Evolutionary conservation across 148 eudicot species (phyloP).

Genomic region (Limonium bicolor): DNA sequence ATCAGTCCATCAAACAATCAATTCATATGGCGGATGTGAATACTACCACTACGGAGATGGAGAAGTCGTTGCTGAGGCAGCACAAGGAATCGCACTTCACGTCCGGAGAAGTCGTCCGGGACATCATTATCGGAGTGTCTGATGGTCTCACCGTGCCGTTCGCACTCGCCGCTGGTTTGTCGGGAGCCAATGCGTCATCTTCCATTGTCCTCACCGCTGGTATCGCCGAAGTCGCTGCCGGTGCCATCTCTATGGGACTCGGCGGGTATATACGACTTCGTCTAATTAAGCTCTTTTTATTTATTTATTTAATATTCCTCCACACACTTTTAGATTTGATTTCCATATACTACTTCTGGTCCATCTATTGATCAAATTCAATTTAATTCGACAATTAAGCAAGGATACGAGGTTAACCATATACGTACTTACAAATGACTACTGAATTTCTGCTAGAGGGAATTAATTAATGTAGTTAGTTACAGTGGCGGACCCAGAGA

Average conservation of each 20-base stretch:
- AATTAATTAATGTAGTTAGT: not conserved
- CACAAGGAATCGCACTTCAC: constrained; percentile 90
- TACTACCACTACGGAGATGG: no score
- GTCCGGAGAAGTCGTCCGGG: constrained; percentile 80
- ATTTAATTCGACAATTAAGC: no score
- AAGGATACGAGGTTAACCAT: no score
- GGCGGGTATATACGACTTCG: constrained; percentile 42
- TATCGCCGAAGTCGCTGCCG: constrained; percentile 83
- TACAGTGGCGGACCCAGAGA: no score
- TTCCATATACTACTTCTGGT: no score
- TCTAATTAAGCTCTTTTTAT: not conserved
- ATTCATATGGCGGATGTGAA: no score
- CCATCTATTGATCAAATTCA: no score
- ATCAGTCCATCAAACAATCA: no score
- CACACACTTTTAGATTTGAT: no score
- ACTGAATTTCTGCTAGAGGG: not conserved
- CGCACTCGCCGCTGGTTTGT: constrained; percentile 78
- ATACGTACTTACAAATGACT: not conserved
- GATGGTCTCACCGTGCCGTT: constrained; percentile 96
- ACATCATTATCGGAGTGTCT: constrained; percentile 83
- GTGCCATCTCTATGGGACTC: constrained; percentile 88
- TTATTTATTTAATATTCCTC: not conserved
- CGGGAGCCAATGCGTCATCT: constrained; percentile 77
- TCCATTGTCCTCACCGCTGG: constrained; percentile 74
- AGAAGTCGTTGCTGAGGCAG: constrained; percentile 22